These are phyloP conservation scores for Pelargonium fulgidum DNA, from an alignment of 441 rosid species.

Conservation along the genomic window DNA sequence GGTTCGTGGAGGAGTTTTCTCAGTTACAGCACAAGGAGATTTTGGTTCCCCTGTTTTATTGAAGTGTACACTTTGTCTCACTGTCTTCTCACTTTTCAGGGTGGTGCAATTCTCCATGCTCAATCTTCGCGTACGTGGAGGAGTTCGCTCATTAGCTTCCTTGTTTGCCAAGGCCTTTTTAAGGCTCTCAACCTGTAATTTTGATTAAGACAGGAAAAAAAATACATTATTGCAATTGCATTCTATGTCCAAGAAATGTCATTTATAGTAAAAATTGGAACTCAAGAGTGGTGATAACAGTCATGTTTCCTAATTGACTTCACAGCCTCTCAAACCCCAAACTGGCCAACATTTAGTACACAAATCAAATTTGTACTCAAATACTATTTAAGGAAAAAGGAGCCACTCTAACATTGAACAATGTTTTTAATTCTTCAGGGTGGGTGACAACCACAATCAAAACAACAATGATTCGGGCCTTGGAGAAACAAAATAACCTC, in stretches of 20 bases:
- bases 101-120: not conserved
- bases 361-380: no score
- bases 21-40: slow-evolving; percentile 18
- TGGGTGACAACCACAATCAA: no score
- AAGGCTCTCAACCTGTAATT: slow-evolving; percentile 67
- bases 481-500: no score
- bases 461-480: no score
- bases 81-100: not conserved
- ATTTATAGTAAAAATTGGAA: not conserved
- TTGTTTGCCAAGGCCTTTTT: slow-evolving; percentile 64
- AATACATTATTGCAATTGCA: not conserved
- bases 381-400: no score
- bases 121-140: not conserved
- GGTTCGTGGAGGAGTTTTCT: slow-evolving; percentile 36
- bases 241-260: not conserved
- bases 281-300: no score
- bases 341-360: no score
- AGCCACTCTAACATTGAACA: no score
- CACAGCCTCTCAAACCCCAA: no score
- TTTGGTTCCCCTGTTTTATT: slow-evolving; percentile 15
- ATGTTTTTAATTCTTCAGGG: no score
- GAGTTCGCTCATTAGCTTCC: slow-evolving; percentile 25
- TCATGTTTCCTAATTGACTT: no score
- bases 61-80: slow-evolving; percentile 3
- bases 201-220: not conserved